phyloP scores from a whole-genome alignment of 257 asterid genomes.

The Ehretia macrophylla region DNA sequence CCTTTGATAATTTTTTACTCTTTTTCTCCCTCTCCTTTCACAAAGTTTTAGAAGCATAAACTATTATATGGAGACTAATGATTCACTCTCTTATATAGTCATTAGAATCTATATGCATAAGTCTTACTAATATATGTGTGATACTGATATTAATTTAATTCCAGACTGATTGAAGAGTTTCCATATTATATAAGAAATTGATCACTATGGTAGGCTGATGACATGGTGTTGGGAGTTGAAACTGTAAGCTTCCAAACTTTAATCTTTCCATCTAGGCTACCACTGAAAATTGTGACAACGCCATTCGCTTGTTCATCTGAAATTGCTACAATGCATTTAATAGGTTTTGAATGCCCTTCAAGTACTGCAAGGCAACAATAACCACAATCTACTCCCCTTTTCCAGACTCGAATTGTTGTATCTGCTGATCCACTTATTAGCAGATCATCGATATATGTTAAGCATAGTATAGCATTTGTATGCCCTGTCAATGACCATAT shows the following conservation, averaged over 20 bases:
- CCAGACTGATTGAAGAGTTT: no score
- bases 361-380: constrained; percentile 31
- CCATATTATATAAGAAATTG: no score
- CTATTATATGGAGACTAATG: no score
- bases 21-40: no score
- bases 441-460: constrained; percentile 27
- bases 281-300: constrained; percentile 41
- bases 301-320: constrained; percentile 18
- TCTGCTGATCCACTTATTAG: constrained; percentile 61
- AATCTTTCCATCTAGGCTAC: constrained; percentile 59
- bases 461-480: constrained; percentile 40
- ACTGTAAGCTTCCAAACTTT: constrained; percentile 45
- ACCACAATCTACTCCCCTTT: constrained; percentile 13
- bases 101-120: no score
- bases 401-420: constrained; percentile 48
- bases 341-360: constrained; percentile 49
- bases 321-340: constrained; percentile 37
- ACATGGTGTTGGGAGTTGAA: not conserved
- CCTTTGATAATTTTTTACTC: no score
- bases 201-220: no score
- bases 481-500: constrained; percentile 40
- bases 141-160: no score
- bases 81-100: no score
- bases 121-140: no score
- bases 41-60: no score